Base-by-base conservation (phyloP, 306 rosid genomes). In the Medicago arabica region DNA sequence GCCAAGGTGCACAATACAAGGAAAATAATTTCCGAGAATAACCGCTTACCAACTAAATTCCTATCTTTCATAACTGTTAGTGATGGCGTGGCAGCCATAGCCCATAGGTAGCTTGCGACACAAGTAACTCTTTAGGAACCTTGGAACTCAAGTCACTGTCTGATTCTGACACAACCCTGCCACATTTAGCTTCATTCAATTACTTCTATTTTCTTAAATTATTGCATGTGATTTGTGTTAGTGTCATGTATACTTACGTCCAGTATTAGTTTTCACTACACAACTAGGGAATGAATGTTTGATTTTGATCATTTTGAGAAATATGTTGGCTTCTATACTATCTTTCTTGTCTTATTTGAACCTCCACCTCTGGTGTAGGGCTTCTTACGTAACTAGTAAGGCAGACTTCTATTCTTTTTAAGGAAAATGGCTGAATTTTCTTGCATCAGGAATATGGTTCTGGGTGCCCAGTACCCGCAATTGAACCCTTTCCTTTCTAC, bases 221-320 rank as follows among this genome's bases (percentile, higher is more conserved):
- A 58, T 12, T 10, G 11, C 4, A 9, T 5, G 1, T 6, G 16
- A 2, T 2, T 11, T 2, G 0, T 6, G 38, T 23, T 13, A 12
- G n/a, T 21, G 16, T 4, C 13, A 8, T 9, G 28, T 54, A 3
- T n/a, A n/a, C n/a, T n/a, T n/a, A n/a, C n/a, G 50, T 11, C 19
- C 39, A 41, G 25, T 55, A 16, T 75, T 64, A 51, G 28, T 41
- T 40, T 76, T 6, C 58, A 39, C 34, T 9, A 21, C 21, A 15
- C 55, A 69, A 49, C 40, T 46, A 6, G 41, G 25, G 65, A 34
- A 43, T 68, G 44, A 17, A 39, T 36, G 51, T 54, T 68, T 68
- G 41, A 46, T 46, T 44, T 68, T 46, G 16, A 17, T 55, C 18
- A 16, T 50, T 69, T 17, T 31, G 17, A 10, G 16, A 31, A 51